A percentile compares a stretch with the other conserved stretches of the same genome.
Conservation (phyloP, 495 filamentous ascomycete genomes). For the Tuber microsphaerosporum region DNA sequence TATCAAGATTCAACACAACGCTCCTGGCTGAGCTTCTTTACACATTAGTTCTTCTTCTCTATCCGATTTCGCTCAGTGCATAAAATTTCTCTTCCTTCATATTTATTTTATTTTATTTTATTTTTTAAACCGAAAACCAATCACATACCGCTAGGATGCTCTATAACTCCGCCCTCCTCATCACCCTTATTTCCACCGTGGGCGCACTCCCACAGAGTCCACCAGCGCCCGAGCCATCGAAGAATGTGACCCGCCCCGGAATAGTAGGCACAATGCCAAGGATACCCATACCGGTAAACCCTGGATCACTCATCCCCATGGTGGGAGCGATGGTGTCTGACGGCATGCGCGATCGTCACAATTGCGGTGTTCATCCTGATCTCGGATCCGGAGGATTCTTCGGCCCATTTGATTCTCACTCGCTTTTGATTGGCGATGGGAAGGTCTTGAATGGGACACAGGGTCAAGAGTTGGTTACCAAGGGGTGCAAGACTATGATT, state of each 20-base stretch:
- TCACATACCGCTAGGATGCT: neutral
- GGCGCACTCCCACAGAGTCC: neutral
- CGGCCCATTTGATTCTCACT: no score
- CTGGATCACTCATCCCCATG: no score
- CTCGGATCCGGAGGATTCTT: no score
- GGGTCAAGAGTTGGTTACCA: neutral
- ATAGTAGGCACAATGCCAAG: neutral
- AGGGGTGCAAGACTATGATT: neutral
- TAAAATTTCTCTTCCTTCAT: neutral
- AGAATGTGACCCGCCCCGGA: neutral
- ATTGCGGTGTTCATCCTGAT: no score
- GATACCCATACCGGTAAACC: no score
- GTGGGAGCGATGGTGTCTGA: no score
- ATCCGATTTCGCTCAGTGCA: neutral
- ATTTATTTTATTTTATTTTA: neutral
- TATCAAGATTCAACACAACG: neutral
- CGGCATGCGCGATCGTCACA: no score
- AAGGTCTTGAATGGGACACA: no score
- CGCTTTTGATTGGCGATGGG: no score
- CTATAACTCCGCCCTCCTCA: neutral
- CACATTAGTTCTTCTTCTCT: neutral
- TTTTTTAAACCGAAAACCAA: neutral
- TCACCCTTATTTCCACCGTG: neutral
- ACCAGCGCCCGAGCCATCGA: neutral
- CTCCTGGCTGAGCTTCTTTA: neutral